A percentile compares a stretch with the other conserved stretches of the same genome.
These are phyloP conservation scores for Irpex sp. DNA, from an alignment of 1,284 basidiomycete genomes.

Conservation along the genomic window DNA sequence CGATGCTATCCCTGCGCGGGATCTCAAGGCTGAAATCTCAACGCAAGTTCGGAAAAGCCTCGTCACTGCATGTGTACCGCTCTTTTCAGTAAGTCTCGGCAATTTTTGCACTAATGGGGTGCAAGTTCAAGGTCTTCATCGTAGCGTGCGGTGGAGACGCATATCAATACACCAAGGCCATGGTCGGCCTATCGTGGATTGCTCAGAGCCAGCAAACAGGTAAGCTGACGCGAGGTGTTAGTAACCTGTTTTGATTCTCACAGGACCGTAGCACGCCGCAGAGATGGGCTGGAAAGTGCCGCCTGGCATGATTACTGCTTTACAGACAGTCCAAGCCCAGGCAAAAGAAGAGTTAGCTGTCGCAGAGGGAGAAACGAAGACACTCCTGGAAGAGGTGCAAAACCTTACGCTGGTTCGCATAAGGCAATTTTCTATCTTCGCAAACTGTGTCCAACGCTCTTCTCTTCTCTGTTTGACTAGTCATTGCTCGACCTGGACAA, in stretches of 20 bases:
- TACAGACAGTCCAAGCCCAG: constrained; percentile 37
- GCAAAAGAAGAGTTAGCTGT: constrained; percentile 25
- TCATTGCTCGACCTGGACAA: constrained; percentile 31
- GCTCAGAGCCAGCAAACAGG: constrained; percentile 34
- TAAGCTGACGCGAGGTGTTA: constrained; percentile 28
- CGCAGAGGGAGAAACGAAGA: constrained; percentile 7
- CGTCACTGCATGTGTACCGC: constrained; percentile 41
- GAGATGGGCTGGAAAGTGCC: constrained; percentile 45
- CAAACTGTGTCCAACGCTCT: constrained; percentile 41
- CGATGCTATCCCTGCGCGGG: not conserved
- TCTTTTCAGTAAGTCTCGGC: constrained; percentile 43
- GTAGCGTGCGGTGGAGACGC: constrained; percentile 23
- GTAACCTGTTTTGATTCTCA: constrained; percentile 8
- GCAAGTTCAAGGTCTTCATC: constrained; percentile 9
- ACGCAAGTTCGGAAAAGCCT: constrained; percentile 15
- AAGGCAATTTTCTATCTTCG: constrained; percentile 43
- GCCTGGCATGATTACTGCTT: constrained; percentile 34
- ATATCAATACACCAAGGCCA: constrained; percentile 1
- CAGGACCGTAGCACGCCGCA: constrained; percentile 36
- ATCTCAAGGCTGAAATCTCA: not conserved
- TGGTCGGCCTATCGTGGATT: constrained; percentile 19
- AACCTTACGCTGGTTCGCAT: constrained; percentile 65
- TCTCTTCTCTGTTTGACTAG: constrained; percentile 52
- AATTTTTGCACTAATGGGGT: not conserved
- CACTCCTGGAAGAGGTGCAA: constrained; percentile 36